phyloP scores from a whole-genome alignment of 148 eudicot genomes.

The Cornus florida region DNA sequence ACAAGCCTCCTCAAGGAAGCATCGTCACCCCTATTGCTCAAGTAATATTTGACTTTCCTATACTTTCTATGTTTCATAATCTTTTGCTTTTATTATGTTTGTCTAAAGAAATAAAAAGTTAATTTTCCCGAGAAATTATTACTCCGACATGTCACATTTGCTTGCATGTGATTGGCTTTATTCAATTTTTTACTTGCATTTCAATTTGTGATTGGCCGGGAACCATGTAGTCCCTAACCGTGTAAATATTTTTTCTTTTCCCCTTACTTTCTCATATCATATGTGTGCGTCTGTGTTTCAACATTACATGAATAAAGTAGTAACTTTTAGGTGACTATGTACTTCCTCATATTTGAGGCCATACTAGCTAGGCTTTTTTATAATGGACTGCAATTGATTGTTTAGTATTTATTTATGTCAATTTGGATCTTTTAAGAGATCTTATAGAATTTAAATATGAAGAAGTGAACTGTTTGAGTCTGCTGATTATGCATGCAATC shows the following conservation, averaged over 20 bases:
- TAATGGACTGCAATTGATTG: not conserved
- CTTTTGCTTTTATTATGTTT: not conserved
- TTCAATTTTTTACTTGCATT: too few species aligned
- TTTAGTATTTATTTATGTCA: not conserved
- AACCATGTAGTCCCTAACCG: too few species aligned
- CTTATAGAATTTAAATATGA: not conserved
- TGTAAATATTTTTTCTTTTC: too few species aligned
- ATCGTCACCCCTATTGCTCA: constrained; percentile 88
- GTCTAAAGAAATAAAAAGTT: too few species aligned
- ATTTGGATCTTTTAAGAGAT: not conserved
- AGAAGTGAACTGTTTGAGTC: constrained; percentile 12
- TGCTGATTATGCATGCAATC: constrained; percentile 24
- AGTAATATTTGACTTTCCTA: constrained; percentile 31
- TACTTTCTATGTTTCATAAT: not conserved
- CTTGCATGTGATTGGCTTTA: too few species aligned
- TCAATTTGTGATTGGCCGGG: too few species aligned
- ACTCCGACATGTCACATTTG: too few species aligned
- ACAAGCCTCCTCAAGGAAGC: constrained; percentile 85
- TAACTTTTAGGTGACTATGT: not conserved
- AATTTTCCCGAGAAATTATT: too few species aligned
- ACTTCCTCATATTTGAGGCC: constrained; percentile 2
- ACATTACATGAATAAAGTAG: not conserved
- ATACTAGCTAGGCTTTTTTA: not conserved
- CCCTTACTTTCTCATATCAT: not conserved
- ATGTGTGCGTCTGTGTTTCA: not conserved